phyloP scores from a whole-genome alignment of 1,139 yeast genomes.

The Trichomonascaceae sp. region DNA sequence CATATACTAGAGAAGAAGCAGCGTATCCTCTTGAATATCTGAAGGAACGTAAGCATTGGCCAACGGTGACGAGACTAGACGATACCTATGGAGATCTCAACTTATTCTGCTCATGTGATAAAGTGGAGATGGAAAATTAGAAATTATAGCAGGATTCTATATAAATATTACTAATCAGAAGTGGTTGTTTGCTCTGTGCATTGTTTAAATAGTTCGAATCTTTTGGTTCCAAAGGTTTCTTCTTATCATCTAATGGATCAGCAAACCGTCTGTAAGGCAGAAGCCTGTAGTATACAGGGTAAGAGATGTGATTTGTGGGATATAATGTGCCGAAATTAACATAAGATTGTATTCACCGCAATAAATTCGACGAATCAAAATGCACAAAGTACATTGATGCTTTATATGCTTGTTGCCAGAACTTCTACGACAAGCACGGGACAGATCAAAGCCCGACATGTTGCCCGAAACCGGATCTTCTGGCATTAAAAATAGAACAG shows the following conservation, averaged over 20 bases:
- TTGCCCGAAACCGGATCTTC: constrained; percentile 55
- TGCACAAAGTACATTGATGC: constrained; percentile 55
- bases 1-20: constrained; percentile 88
- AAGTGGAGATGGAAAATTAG: constrained; percentile 15
- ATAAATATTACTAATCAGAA: neutral
- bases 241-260: neutral
- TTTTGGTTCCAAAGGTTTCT: neutral
- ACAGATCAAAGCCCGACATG: constrained; percentile 49
- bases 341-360: constrained; percentile 45
- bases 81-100: constrained; percentile 93
- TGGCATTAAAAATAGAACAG: constrained; percentile 53
- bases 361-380: constrained; percentile 55
- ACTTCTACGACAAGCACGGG: constrained; percentile 52
- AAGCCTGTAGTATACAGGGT: constrained; percentile 10
- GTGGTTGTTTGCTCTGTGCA: neutral
- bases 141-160: neutral
- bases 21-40: constrained; percentile 82
- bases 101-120: constrained; percentile 79
- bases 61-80: constrained; percentile 84
- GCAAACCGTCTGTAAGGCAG: constrained; percentile 5
- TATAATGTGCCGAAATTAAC: too few species aligned
- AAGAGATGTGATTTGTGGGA: too few species aligned
- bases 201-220: neutral
- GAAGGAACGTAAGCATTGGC: constrained; percentile 83
- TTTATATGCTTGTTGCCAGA: constrained; percentile 57